A percentile compares a stretch with the other conserved stretches of the same genome.
Evolutionary conservation across 2,329 filamentous ascomycete species (phyloP).

Genomic region (Colletotrichum higginsianum): DNA sequence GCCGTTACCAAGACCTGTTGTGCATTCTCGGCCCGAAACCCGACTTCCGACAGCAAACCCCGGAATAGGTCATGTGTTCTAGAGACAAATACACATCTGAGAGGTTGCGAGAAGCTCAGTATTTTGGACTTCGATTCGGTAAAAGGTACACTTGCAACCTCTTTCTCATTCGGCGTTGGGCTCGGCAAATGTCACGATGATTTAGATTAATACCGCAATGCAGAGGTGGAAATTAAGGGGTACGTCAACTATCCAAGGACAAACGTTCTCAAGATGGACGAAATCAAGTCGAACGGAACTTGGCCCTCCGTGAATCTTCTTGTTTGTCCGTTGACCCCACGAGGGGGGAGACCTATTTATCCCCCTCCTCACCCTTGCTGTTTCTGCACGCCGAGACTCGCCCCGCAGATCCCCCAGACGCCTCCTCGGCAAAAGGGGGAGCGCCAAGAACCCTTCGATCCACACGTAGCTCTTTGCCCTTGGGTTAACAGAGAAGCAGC

Average conservation of each 20-base stretch:
- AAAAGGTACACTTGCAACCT: background rate
- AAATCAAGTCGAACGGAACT: conserved; percentile 14
- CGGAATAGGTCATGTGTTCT: too few relatives aligned
- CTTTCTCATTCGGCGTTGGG: background rate
- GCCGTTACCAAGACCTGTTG: background rate
- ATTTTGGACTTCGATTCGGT: background rate
- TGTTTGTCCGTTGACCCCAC: background rate
- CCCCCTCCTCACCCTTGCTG: background rate
- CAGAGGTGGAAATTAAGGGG: background rate
- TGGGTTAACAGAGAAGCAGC: background rate
- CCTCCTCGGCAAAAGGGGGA: conserved; percentile 29
- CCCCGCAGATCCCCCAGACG: conserved; percentile 32
- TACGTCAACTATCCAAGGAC: background rate
- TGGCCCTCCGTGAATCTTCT: conserved; percentile 19
- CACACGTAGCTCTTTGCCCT: background rate
- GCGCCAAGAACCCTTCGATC: conserved; percentile 10
- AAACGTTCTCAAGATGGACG: background rate
- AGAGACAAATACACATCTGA: background rate
- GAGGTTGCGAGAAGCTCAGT: too few relatives aligned
- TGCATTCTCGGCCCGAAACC: background rate
- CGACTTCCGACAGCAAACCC: too few relatives aligned
- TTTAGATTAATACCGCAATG: background rate
- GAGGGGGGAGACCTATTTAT: background rate
- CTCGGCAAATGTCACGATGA: background rate
- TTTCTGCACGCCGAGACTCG: conserved; percentile 30